phyloP scores from a whole-genome alignment of 2,329 filamentous ascomycete species.

The Cadophora sp. region DNA sequence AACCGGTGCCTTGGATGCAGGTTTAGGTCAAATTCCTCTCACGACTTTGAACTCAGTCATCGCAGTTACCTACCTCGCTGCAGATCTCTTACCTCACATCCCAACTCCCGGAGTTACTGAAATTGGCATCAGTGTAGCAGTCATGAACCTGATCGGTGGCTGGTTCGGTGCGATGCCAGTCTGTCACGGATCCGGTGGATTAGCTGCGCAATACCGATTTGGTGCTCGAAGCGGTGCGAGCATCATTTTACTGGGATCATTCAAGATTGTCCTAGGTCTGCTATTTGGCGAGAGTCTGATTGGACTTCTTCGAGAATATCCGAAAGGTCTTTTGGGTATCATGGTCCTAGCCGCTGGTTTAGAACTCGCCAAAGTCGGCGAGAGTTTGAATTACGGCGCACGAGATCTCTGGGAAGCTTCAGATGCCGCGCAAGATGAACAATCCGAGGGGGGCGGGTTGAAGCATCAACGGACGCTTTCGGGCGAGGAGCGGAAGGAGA shows the following conservation, averaged over 20 bases:
- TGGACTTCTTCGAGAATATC: conserved; percentile 73
- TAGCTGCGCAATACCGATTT: conserved; percentile 91
- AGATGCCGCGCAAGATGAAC: conserved; percentile 45
- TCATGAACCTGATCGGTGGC: conserved; percentile 84
- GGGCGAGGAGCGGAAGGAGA: conserved; percentile 72
- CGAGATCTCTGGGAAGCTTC: conserved; percentile 65
- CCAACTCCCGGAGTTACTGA: conserved; percentile 75
- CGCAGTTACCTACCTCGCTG: conserved; percentile 80
- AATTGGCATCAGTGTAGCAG: conserved; percentile 80
- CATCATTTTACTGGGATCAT: conserved; percentile 76
- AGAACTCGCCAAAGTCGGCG: conserved; percentile 85
- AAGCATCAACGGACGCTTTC: conserved; percentile 60
- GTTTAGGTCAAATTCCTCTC: conserved; percentile 83
- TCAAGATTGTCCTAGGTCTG: conserved; percentile 80
- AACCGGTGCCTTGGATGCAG: conserved; percentile 60
- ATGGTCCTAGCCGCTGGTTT: conserved; percentile 91
- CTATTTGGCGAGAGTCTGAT: conserved; percentile 78
- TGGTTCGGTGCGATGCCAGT: conserved; percentile 97
- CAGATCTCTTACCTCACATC: conserved; percentile 75
- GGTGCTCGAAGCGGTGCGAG: conserved; percentile 88
- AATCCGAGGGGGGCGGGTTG: conserved; percentile 28
- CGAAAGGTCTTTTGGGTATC: conserved; percentile 78
- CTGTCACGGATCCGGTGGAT: conserved; percentile 89
- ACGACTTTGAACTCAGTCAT: conserved; percentile 94
- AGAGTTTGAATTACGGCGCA: conserved; percentile 79